Base-by-base conservation (phyloP, 2,329 filamentous ascomycete species). In the Arthroderma sp. region DNA sequence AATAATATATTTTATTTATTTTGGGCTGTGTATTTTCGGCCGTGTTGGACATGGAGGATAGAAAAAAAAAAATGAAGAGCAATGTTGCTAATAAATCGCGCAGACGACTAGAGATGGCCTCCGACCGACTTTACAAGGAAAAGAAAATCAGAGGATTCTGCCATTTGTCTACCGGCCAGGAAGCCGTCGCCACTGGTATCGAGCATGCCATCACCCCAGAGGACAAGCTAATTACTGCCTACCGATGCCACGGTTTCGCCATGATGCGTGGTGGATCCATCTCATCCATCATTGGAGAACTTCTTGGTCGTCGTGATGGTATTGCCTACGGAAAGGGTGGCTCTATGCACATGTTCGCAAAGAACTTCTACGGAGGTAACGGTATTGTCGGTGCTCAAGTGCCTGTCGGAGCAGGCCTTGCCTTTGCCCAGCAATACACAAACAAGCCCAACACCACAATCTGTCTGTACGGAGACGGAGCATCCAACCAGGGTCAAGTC, bases 91-190 rank as follows among this genome's bases (percentile, higher is more conserved):
- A 22, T 22, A 22, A 22, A 22, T 22, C 15, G 15, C 15, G 45
- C 58, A 94, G 88, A 72, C 91, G 94, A 68, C 94, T 98, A 91
- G 91, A 98, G 72, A 94, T 98, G 89, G 88, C 89, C 55, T 87
- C 91, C 72, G 91, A 98, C 66, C 80, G 89, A 65, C 75, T 98
- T 61, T 98, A 98, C 85, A 98, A 98, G 77, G 91, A 96, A 76
- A 98, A 98, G 83, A 96, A 98, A 78, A 96, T 98, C 60, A 85
- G 91, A 60, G 91, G 91, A 72, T 98, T 98, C 83, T 98, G 91
- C 74, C 91, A 98, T 73, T 72, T 98, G 69, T 96, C 91, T 48
- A 94, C 84, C 48, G 91, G 91, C 52, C 91, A 98, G 72, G 91
- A 98, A 77, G 91, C 91, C 53, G 91, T 98, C 54, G 87, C 91